Evolutionary conservation across 345 rosid species (phyloP), one percentile per base, ranked within the genome.

Genomic region (Chamaenerion angustifolium): DNA sequence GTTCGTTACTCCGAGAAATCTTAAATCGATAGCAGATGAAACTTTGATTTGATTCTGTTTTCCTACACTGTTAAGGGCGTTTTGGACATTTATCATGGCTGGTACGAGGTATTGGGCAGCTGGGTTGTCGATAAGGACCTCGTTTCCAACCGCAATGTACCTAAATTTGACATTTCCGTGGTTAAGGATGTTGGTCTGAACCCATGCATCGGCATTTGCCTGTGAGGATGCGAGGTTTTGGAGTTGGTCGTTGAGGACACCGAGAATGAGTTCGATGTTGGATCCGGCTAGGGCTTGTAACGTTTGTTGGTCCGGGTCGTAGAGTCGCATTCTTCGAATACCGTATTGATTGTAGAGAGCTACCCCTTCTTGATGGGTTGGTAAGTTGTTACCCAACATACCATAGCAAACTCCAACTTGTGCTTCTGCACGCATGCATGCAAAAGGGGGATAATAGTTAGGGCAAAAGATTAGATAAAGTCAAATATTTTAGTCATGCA

Each of bases 401-500:
- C 92, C 92, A 53, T 86, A 82, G 56, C 88, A 82, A 42, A 78
- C 83, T 51, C 92, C 92, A 31, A 75, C 66, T 51, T 82, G 78
- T 8, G 73, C 82, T 58, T 40, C 78, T 77, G 66, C 63, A 14
- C 13, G 27, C 27, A 2, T 23, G 5, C 27, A 23, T 2, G 5
- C 27, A 23, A 23, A 23, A 23, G 5, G 2, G 5, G 5, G 5
- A 23, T 5, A 23, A n/a, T n/a, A n/a, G n/a, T n/a, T 23, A 5
- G 2, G 27, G 27, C 27, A 23, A 2, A 5, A 31, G 1, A 31
- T 8, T 8, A 31, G 10, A 5, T 1, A 8, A 3, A 1, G 8
- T 8, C 37, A 31, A 31, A 31, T 8, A 31, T 31, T 5, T 21
- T 21, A 21, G 5, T 8, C 0, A 5, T 7, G 5, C 7, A 7